phyloP scores from a whole-genome alignment of 129 eudicot species.

The Logfia minima region DNA sequence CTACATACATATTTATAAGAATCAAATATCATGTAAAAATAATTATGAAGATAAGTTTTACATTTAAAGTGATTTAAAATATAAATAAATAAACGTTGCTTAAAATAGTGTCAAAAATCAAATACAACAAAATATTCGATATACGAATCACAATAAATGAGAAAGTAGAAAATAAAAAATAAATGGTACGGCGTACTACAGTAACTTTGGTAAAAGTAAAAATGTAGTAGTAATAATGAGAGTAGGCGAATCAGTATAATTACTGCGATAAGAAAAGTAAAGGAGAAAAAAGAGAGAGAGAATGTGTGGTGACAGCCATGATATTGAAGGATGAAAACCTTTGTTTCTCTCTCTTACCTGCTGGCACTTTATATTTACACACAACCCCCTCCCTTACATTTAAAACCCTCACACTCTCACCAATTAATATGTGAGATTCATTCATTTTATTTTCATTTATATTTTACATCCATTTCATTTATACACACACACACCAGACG shows the following conservation, averaged over 20 bases:
- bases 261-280: not conserved
- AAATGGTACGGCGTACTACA: too few species aligned
- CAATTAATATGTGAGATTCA: not conserved
- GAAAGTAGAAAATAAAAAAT: too few species aligned
- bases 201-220: not conserved
- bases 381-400: not conserved
- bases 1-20: too few species aligned
- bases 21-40: too few species aligned
- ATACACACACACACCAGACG: not conserved
- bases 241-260: not conserved
- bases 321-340: not conserved
- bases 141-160: too few species aligned
- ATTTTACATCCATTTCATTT: not conserved
- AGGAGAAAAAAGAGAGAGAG: not conserved
- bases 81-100: too few species aligned
- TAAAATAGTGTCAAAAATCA: too few species aligned
- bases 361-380: slow-evolving; percentile 5
- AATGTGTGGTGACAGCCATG: slow-evolving; percentile 2
- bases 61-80: too few species aligned
- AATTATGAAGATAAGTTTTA: too few species aligned
- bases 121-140: too few species aligned
- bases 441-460: not conserved
- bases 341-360: not conserved
- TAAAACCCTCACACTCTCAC: slow-evolving; percentile 3
- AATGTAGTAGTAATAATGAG: not conserved